Evolutionary conservation across 345 rosid genomes (phyloP).

Genomic region (Moricandia moricandioides): DNA sequence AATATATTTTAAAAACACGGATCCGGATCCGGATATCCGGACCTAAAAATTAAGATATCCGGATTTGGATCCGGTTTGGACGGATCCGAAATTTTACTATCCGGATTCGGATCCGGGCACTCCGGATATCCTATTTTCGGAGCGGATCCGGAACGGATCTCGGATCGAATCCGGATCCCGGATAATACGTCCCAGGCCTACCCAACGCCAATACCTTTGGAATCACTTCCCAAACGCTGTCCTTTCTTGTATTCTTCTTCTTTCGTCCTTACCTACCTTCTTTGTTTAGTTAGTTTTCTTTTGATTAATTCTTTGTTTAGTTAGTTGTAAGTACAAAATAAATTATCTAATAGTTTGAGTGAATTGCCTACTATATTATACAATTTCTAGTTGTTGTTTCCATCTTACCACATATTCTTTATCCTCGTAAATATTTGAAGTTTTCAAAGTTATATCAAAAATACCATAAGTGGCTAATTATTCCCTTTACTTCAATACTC

Average conservation of each 20-base stretch:
- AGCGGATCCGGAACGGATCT: too few relatives aligned
- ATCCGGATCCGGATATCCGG: too few relatives aligned
- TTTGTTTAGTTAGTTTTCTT: too few relatives aligned
- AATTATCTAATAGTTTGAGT: not conserved
- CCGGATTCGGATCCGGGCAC: too few relatives aligned
- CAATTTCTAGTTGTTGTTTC: not conserved
- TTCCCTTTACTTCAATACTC: too few relatives aligned
- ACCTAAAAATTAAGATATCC: too few relatives aligned
- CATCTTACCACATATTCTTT: not conserved
- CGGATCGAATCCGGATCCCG: too few relatives aligned
- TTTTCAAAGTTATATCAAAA: not conserved
- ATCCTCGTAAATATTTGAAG: not conserved
- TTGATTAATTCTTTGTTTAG: not conserved
- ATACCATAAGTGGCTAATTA: not conserved
- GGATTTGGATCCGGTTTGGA: too few relatives aligned
- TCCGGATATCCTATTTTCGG: too few relatives aligned
- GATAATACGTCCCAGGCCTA: too few relatives aligned
- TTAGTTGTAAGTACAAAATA: not conserved
- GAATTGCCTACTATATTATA: not conserved
- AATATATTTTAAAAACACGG: too few relatives aligned
- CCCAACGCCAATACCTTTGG: slow-evolving; percentile 64
- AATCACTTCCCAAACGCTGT: slow-evolving; percentile 42
- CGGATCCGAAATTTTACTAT: too few relatives aligned
- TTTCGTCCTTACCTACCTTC: not conserved
- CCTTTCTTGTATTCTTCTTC: not conserved